Percentiles rank a stretch among this genome's conserved stretches.
Conservation (phyloP, 139 green algal species). For the Picochlorum sp. region DNA sequence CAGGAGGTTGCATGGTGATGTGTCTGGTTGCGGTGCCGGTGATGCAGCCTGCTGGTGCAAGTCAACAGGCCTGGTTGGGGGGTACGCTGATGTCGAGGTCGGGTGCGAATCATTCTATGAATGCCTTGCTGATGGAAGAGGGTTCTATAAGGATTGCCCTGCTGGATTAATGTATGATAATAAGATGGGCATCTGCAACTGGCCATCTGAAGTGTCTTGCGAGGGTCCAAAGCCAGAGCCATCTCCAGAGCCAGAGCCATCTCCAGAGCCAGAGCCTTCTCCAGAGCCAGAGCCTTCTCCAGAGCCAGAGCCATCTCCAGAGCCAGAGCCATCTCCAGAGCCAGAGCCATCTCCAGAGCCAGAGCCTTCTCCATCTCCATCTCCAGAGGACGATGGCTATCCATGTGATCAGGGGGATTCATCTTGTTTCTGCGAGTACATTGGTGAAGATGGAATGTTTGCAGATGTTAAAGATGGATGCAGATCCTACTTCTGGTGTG, state of each 20-base stretch:
- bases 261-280: neutral
- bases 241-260: neutral
- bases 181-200: slow-evolving; percentile 7
- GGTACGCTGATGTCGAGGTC: slow-evolving; percentile 8
- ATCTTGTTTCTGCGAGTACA: neutral
- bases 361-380: neutral
- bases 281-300: neutral
- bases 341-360: neutral
- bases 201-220: slow-evolving; percentile 1
- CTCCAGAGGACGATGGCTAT: neutral
- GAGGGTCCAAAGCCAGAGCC: neutral
- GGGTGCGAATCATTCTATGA: slow-evolving; percentile 12
- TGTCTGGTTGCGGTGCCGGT: neutral
- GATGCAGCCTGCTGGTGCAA: slow-evolving; percentile 17
- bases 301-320: neutral
- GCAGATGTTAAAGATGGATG: neutral
- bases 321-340: neutral
- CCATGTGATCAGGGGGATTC: neutral
- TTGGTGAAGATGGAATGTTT: neutral
- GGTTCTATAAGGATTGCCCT: slow-evolving; percentile 16
- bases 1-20: no score
- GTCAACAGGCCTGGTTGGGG: neutral
- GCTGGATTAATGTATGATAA: slow-evolving; percentile 15
- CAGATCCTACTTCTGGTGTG: neutral
- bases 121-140: slow-evolving; percentile 8